A percentile compares a stretch with the other conserved stretches of the same genome.
Conservation (phyloP, 164 flowering plant genomes). For the Litsea cubeba region DNA sequence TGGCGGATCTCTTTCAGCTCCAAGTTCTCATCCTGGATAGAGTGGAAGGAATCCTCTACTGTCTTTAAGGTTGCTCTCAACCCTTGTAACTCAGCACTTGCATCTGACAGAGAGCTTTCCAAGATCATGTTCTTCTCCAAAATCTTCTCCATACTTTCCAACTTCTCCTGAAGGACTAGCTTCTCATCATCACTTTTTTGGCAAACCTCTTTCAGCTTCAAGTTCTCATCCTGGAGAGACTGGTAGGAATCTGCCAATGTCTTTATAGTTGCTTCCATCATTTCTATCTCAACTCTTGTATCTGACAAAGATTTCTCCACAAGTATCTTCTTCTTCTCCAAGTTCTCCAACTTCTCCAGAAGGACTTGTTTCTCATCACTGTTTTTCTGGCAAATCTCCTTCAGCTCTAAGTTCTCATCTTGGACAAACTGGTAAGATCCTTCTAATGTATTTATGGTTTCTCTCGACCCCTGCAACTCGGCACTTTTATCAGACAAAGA, state of each 20-base stretch:
- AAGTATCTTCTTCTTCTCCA: background rate
- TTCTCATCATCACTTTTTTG: background rate
- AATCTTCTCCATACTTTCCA: constrained; percentile 57
- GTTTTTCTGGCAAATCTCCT: background rate
- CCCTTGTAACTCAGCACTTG: constrained; percentile 61
- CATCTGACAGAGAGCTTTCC: constrained; percentile 57
- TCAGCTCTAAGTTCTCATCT: background rate
- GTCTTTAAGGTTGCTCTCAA: constrained; percentile 43
- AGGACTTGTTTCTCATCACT: too few relatives aligned
- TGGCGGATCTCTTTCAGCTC: background rate
- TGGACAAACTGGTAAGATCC: background rate
- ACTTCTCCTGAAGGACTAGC: constrained; percentile 56
- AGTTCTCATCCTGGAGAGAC: constrained; percentile 53
- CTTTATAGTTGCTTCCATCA: constrained; percentile 6
- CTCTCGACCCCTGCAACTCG: constrained; percentile 61
- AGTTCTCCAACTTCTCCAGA: background rate
- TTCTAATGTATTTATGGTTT: constrained; percentile 28
- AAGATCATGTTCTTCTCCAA: constrained; percentile 49
- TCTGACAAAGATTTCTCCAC: background rate
- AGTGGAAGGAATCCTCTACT: background rate
- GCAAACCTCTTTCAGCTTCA: constrained; percentile 48
- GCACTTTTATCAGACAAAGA: constrained; percentile 49
- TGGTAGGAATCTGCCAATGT: constrained; percentile 52
- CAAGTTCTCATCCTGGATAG: background rate
- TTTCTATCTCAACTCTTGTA: constrained; percentile 5